These are phyloP conservation scores for Bocquillonia castaneifolia DNA, from an alignment of 441 rosid species.

Conservation along the genomic window DNA sequence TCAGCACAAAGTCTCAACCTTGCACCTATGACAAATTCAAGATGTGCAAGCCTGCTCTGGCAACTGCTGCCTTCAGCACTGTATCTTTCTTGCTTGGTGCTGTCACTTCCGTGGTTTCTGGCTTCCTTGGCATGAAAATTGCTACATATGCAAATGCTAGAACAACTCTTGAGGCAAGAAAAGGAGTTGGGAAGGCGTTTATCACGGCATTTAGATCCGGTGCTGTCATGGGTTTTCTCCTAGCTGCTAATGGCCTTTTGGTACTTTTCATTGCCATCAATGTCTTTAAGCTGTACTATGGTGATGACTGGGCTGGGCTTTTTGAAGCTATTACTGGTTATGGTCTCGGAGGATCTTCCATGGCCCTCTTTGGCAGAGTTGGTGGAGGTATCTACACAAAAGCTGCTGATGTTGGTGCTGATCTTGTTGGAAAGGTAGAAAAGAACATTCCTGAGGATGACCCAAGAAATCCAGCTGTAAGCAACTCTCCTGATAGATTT, in stretches of 20 bases:
- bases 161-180: constrained; percentile 86
- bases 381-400: constrained; percentile 94
- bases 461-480: constrained; percentile 47
- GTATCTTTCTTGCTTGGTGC: constrained; percentile 79
- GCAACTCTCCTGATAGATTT: constrained; percentile 22
- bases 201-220: constrained; percentile 83
- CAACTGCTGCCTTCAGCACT: constrained; percentile 84
- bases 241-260: constrained; percentile 89
- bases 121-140: constrained; percentile 93
- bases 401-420: constrained; percentile 56
- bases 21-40: constrained; percentile 62
- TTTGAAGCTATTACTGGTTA: constrained; percentile 91
- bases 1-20: constrained; percentile 70
- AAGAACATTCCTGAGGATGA: constrained; percentile 38
- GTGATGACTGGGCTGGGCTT: constrained; percentile 91
- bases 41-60: constrained; percentile 87
- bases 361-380: constrained; percentile 96
- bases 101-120: constrained; percentile 77
- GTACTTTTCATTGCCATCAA: constrained; percentile 78
- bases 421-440: constrained; percentile 39
- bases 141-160: constrained; percentile 96
- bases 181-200: constrained; percentile 92
- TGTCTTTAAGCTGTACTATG: constrained; percentile 74
- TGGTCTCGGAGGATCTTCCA: constrained; percentile 96
- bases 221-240: constrained; percentile 97